Base-by-base conservation (phyloP, 306 rosid species). In the Glycine soja region DNA sequence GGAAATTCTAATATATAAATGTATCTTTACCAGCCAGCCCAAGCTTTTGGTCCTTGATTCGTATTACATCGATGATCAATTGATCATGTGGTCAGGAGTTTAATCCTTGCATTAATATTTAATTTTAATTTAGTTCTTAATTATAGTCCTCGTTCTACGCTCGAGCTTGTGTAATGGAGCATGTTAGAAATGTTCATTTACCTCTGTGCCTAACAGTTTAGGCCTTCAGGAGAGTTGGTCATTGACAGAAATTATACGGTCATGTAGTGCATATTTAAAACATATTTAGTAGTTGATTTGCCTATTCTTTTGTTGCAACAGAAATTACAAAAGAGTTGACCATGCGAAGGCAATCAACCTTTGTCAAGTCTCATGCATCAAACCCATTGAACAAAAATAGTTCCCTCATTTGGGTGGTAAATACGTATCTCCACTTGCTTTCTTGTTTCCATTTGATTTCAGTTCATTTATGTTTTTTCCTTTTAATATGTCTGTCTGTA, bases 341-440 rank as follows among this genome's bases (percentile, higher is more conserved):
- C 43, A 79, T 91, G 93, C 88, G 80, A 83, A 92, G 99, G 86
- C 99, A 95, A 76, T 90, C 98, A 72, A 84, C 91, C 80, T 91
- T 95, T 86, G 97, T 90, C 80, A 90, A 93, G 75, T 45, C 84
- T 65, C 93, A 86, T 63, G 9, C 93, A 57, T 84, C 99, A 86
- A 95, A 82, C 80, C 90, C 93, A 56, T 74, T 87, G 80, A 77
- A 48, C 88, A 89, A 79, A 82, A 90, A 88, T 72, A 81, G 80
- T 67, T 65, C 80, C 77, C 83, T 90, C 32, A 72, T 92, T 38
- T 95, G 98, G 99, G 86, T 86, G 94, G 99, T 95, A 95, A 74
- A 83, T 84, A 68, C 74, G 67, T 9, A 82, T 54, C 88, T 86
- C 56, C 46, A 42, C 38, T 13, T 74, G 59, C 46, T 85, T 82